Evolutionary conservation across 2,329 filamentous ascomycete genomes (phyloP).

Genomic region (Cryphonectria nitschkei): DNA sequence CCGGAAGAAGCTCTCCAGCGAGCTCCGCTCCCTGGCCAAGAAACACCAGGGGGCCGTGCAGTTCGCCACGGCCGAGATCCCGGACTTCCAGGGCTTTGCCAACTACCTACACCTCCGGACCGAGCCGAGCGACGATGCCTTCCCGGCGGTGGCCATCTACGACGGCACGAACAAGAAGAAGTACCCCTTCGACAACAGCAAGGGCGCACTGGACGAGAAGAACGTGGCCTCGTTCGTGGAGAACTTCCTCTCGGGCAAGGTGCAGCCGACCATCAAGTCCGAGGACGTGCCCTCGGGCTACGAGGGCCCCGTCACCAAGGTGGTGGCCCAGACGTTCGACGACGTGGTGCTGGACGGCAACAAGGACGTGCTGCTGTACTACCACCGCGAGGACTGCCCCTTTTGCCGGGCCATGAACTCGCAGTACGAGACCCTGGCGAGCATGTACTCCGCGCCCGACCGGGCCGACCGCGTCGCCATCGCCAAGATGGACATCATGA

Average conservation of each 20-base stretch:
- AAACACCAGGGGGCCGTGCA: slow-evolving; percentile 93
- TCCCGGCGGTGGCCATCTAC: slow-evolving; percentile 97
- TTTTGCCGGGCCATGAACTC: slow-evolving; percentile 99
- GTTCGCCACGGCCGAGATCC: slow-evolving; percentile 97
- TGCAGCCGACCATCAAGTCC: slow-evolving; percentile 96
- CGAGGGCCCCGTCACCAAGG: slow-evolving; percentile 82
- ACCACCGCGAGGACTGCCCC: slow-evolving; percentile 98
- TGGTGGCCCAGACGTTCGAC: slow-evolving; percentile 94
- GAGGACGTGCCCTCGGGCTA: slow-evolving; percentile 94
- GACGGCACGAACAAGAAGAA: slow-evolving; percentile 94
- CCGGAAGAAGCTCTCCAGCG: slow-evolving; percentile 74
- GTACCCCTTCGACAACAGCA: slow-evolving; percentile 85
- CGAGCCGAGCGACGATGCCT: slow-evolving; percentile 66
- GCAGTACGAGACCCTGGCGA: slow-evolving; percentile 90
- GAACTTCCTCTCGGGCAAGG: slow-evolving; percentile 81
- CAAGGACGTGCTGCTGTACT: slow-evolving; percentile 97
- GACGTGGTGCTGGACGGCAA: slow-evolving; percentile 87
- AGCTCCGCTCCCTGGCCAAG: slow-evolving; percentile 84
- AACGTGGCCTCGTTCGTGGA: slow-evolving; percentile 81
- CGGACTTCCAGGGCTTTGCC: slow-evolving; percentile 90
- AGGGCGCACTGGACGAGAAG: slow-evolving; percentile 73
- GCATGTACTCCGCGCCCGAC: slow-evolving; percentile 75
- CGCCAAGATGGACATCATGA: slow-evolving; percentile 95
- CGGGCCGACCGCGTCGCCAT: slow-evolving; percentile 84
- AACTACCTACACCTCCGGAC: slow-evolving; percentile 95